These are phyloP conservation scores for Mollisiaceae sp. DNA, from an alignment of 2,329 filamentous ascomycete genomes.

Conservation along the genomic window DNA sequence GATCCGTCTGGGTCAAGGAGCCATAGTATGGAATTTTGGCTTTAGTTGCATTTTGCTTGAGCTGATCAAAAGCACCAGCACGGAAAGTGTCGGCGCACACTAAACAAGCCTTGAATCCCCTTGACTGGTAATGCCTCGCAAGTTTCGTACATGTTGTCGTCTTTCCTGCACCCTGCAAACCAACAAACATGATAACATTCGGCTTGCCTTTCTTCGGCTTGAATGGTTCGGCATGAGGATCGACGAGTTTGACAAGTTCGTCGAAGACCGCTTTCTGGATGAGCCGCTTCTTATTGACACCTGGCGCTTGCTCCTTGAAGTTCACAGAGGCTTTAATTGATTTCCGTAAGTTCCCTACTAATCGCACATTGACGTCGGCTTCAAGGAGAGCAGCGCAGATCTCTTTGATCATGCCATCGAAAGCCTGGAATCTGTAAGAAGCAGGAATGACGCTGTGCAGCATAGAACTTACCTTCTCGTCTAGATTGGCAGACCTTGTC, in stretches of 20 bases:
- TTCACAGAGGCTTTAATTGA: conserved; percentile 91
- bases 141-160: conserved; percentile 98
- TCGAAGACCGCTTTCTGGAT: conserved; percentile 99
- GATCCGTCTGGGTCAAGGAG: conserved; percentile 94
- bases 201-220: conserved; percentile 95
- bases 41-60: conserved; percentile 99
- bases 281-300: conserved; percentile 96
- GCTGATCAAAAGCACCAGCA: conserved; percentile 95
- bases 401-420: conserved; percentile 98
- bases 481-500: conserved; percentile 88
- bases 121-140: conserved; percentile 89
- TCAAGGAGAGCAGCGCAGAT: conserved; percentile 95
- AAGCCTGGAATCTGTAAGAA: conserved; percentile 67
- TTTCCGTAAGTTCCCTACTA: conserved; percentile 89
- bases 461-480: conserved; percentile 78
- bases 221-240: conserved; percentile 93
- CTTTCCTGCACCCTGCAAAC: conserved; percentile 95
- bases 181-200: conserved; percentile 99
- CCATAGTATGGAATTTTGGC: conserved; percentile 99
- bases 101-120: conserved; percentile 90
- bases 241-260: conserved; percentile 92
- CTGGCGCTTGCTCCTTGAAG: conserved; percentile 89
- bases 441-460: conserved; percentile 1
- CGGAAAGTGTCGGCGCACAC: conserved; percentile 99
- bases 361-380: conserved; percentile 95